These are phyloP conservation scores for Rhodotorula sp. DNA, from an alignment of 1,284 basidiomycete genomes.

Conservation along the genomic window DNA sequence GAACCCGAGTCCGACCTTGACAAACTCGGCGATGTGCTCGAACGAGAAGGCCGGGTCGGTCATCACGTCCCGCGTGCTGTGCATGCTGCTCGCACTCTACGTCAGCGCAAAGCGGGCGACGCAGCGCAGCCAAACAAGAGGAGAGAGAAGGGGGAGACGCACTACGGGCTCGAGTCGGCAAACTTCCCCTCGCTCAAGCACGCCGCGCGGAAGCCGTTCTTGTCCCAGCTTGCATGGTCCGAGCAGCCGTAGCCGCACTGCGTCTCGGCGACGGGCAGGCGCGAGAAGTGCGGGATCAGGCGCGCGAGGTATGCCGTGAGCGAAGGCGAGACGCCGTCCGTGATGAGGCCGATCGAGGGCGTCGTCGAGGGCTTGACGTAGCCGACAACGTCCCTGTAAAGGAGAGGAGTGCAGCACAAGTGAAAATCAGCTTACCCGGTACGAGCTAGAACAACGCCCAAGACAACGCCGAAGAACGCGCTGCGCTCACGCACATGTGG, in stretches of 20 bases:
- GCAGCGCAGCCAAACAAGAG: neutral
- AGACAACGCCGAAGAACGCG: neutral
- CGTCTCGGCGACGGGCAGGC: conserved; percentile 15
- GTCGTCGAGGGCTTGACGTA: conserved; percentile 87
- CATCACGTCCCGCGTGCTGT: conserved; percentile 74
- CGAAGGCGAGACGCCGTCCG: conserved; percentile 75
- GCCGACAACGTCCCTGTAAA: conserved; percentile 64
- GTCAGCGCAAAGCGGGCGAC: neutral
- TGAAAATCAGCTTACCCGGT: neutral
- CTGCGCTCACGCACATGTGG: conserved; percentile 22
- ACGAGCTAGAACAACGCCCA: neutral
- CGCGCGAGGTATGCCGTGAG: conserved; percentile 73
- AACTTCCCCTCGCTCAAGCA: conserved; percentile 47
- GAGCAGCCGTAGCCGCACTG: conserved; percentile 45
- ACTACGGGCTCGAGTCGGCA: conserved; percentile 35
- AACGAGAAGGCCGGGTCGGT: conserved; percentile 82
- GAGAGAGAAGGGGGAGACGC: neutral
- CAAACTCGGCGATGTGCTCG: conserved; percentile 53
- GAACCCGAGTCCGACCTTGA: conserved; percentile 22
- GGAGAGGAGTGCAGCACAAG: neutral
- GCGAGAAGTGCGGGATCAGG: conserved; percentile 67
- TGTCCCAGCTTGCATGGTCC: conserved; percentile 58
- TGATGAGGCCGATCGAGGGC: conserved; percentile 87
- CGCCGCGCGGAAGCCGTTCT: conserved; percentile 49
- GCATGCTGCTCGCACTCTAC: conserved; percentile 60